These are phyloP conservation scores for Dionaea muscipula DNA, from an alignment of 179 eudicot species.

Conservation along the genomic window DNA sequence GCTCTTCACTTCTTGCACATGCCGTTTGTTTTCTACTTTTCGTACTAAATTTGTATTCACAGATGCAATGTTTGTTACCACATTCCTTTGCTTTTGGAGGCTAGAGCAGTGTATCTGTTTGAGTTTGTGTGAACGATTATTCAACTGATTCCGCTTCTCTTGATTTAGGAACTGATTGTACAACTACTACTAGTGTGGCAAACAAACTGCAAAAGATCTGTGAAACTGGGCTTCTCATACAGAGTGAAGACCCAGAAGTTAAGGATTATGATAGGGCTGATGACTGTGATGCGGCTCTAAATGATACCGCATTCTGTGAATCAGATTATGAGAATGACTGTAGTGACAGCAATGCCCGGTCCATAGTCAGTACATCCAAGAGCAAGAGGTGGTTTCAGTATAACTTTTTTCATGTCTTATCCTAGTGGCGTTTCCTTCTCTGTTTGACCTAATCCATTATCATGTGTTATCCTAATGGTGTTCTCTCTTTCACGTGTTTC, in stretches of 20 bases:
- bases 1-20: too few species aligned
- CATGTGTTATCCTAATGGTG: not conserved
- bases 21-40: too few species aligned
- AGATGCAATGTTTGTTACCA: too few species aligned
- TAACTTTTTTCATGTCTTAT: not conserved
- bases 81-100: too few species aligned
- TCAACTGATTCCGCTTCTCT: too few species aligned
- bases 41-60: too few species aligned
- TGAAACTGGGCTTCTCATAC: conserved; percentile 11
- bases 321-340: conserved; percentile 27
- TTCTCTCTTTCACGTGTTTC: not conserved
- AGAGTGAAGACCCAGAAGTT: conserved; percentile 16
- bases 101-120: too few species aligned
- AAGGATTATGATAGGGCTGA: conserved; percentile 29
- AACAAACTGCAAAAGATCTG: not conserved
- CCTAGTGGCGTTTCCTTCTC: not conserved
- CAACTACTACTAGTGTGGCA: not conserved
- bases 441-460: not conserved
- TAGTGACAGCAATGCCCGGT: conserved; percentile 9
- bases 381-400: conserved; percentile 22
- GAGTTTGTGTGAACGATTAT: too few species aligned
- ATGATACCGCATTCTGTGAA: conserved; percentile 14
- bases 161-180: conserved; percentile 16
- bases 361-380: conserved; percentile 14
- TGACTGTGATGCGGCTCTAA: conserved; percentile 13